Base-by-base conservation (phyloP, 495 filamentous ascomycete genomes). In the Patellaria atrata region DNA sequence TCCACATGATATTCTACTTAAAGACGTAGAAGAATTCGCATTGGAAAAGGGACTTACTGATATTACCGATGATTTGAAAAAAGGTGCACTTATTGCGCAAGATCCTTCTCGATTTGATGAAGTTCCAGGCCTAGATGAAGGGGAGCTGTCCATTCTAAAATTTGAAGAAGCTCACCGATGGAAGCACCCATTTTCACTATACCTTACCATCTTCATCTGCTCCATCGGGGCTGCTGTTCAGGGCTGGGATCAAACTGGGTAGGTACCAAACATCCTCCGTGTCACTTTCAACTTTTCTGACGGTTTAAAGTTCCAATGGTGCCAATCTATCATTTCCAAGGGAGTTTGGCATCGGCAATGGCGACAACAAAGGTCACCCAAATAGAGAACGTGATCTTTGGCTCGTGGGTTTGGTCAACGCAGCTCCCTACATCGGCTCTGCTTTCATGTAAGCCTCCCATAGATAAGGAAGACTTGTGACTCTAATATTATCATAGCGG, bases 391-490 rank as follows among this genome's bases (percentile, higher is more conserved):
- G 45, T 12, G 67, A 78, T 46, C 50, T 61, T 22, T 74, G 71
- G 62, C 53, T 77, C 19, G 62, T 77, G 21, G 73, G 73, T 19
- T 38, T 77, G 10, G 57, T 78, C 35, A 78, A 78, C 44, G 61
- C 71, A 9, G 54, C 60, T 43, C 58, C 62, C 34, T 70, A 62
- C 30, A 52, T 57, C 36, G 45, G 45, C 14, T 21, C 9, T 15
- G 47, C 53, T 15, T 50, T 64, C 23, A 13, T 51, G 50, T 56
- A 47, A 40, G 49, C n/a, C n/a, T n/a, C n/a, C n/a, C n/a, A n/a
- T n/a, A n/a, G n/a, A n/a, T n/a, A n/a, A n/a, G n/a, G n/a, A n/a
- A n/a, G n/a, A n/a, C 27, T 25, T 47, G 53, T 56, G 8, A 7
- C 25, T 7, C 26, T 18, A 21, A 37, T 12, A 30, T 20, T 42